Evolutionary conservation across 2,329 filamentous ascomycete species (phyloP).

Genomic region (Cladophialophora yegresii): DNA sequence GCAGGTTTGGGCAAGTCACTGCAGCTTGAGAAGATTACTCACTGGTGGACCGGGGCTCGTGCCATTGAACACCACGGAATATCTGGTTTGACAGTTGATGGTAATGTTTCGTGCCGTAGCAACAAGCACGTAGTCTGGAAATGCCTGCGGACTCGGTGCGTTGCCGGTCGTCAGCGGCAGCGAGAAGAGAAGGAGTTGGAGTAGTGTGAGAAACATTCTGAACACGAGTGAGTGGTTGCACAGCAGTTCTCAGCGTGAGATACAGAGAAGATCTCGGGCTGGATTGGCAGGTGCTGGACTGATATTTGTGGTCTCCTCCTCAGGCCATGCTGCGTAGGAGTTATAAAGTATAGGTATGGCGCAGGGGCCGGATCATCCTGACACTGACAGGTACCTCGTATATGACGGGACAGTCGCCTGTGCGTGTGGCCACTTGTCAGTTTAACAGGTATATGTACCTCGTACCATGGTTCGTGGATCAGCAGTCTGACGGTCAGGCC

Average conservation of each 20-base stretch:
- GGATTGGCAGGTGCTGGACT: not conserved
- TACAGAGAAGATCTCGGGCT: not conserved
- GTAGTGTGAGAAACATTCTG: not conserved
- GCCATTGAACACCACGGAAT: constrained; percentile 56
- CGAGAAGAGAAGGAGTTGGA: not conserved
- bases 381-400: not conserved
- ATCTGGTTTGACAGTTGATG: constrained; percentile 51
- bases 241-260: not conserved
- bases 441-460: not conserved
- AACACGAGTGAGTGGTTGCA: not conserved
- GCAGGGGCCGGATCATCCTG: not conserved
- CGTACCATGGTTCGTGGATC: not conserved
- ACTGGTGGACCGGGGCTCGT: constrained; percentile 54
- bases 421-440: not conserved
- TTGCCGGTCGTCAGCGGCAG: not conserved
- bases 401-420: not conserved
- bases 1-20: not conserved
- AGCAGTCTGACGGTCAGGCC: constrained; percentile 1
- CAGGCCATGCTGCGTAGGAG: not conserved
- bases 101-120: constrained; percentile 48
- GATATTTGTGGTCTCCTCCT: not conserved
- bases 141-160: not conserved
- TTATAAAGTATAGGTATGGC: not conserved
- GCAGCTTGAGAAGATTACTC: not conserved
- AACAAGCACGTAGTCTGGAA: constrained; percentile 52